Conservation (phyloP, 768 basidiomycete genomes). For the Mycena belliarum region DNA sequence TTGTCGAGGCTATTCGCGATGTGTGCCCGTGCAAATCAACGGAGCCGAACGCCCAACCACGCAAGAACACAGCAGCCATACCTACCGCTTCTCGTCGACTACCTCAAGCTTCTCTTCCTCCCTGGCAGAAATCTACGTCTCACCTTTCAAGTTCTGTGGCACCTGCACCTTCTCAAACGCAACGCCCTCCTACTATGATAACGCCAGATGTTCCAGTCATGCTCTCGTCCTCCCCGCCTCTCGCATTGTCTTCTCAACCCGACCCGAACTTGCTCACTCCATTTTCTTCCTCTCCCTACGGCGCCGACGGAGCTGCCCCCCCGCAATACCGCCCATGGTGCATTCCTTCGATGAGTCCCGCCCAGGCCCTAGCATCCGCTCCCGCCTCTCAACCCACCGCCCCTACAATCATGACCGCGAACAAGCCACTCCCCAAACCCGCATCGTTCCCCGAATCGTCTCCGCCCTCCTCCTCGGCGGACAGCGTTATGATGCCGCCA, state of each 20-base stretch:
- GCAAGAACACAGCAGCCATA: not conserved
- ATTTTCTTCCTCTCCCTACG: conserved; percentile 7
- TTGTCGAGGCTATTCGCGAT: conserved; percentile 60
- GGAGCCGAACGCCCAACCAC: conserved; percentile 8
- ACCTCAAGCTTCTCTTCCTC: not conserved
- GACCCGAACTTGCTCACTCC: not conserved
- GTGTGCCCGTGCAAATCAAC: conserved; percentile 79
- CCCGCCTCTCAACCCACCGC: not conserved
- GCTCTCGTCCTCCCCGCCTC: conserved; percentile 18
- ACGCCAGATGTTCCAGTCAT: not conserved
- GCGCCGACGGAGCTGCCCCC: not conserved
- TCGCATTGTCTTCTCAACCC: conserved; percentile 12
- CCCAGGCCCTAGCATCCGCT: no score
- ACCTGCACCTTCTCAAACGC: not conserved
- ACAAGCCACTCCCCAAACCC: not conserved
- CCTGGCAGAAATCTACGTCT: not conserved
- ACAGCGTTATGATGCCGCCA: conserved; percentile 29
- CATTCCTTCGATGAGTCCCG: conserved; percentile 15
- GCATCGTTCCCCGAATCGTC: conserved; percentile 31
- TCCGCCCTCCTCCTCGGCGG: conserved; percentile 30
- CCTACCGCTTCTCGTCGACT: not conserved
- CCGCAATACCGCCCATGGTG: not conserved
- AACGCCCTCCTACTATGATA: not conserved
- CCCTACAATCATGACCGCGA: no score
- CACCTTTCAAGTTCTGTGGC: not conserved